Conservation (phyloP, 371 early-diverging fungal species). For the Mucor piriformis region DNA sequence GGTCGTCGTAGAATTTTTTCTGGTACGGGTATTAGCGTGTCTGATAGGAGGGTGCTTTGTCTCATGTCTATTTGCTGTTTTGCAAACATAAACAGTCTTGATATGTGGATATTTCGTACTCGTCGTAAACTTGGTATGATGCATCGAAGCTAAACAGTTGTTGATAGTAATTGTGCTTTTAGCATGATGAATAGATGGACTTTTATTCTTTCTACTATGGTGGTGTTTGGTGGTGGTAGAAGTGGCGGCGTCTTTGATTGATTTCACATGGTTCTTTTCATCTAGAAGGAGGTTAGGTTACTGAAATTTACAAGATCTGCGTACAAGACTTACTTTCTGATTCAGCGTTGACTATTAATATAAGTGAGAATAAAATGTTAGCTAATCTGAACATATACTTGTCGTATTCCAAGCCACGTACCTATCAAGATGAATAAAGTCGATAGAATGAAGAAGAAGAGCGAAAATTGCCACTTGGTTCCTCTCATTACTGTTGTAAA, state of each 20-base stretch:
- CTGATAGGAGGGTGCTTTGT: not conserved
- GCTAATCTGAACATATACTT: too few relatives aligned
- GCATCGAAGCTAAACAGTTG: slow-evolving; percentile 7
- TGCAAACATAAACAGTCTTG: not conserved
- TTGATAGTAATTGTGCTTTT: not conserved
- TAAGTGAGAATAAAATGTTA: too few relatives aligned
- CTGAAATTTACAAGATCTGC: not conserved
- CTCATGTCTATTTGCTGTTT: not conserved
- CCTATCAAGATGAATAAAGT: slow-evolving; percentile 8
- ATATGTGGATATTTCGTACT: not conserved
- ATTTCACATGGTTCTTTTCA: slow-evolving; percentile 2
- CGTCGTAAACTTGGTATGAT: not conserved
- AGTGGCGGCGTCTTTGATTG: not conserved
- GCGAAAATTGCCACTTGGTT: slow-evolving; percentile 14
- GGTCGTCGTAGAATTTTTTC: not conserved
- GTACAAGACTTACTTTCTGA: not conserved
- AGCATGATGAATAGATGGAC: too few relatives aligned
- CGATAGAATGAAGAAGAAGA: slow-evolving; percentile 5
- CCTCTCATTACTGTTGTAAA: slow-evolving; percentile 9
- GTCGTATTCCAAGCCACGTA: too few relatives aligned
- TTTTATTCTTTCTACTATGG: not conserved
- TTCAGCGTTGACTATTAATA: slow-evolving; percentile 11
- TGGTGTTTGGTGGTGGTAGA: slow-evolving; percentile 1
- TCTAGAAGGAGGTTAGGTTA: not conserved
- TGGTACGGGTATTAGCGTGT: not conserved